Conservation (phyloP, 441 rosid species). For the Brassica hybrid region DNA sequence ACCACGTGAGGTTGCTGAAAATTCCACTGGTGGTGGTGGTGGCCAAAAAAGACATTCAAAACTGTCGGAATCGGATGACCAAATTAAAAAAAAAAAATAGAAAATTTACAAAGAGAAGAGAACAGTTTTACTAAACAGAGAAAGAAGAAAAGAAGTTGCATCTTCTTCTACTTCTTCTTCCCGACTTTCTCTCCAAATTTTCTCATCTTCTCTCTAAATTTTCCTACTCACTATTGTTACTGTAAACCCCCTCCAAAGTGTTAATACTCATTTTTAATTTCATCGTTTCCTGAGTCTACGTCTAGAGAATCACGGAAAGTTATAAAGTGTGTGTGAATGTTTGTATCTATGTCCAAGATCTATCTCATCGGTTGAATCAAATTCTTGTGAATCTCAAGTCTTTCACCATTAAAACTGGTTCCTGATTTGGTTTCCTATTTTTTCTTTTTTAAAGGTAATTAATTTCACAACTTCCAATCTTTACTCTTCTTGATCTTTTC, state of each 20-base stretch:
- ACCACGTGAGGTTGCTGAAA: conserved; percentile 33
- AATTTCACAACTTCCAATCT: background rate
- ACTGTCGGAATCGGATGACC: conserved; percentile 16
- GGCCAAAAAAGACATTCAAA: conserved; percentile 44
- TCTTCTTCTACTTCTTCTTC: conserved; percentile 35
- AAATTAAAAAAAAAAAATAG: background rate
- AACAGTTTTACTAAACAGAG: conserved; percentile 46
- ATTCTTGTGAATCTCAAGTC: conserved; percentile 35
- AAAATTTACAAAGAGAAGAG: background rate
- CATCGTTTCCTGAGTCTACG: conserved; percentile 19
- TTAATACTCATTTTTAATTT: too few species aligned
- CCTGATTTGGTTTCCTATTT: conserved; percentile 3
- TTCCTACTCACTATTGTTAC: conserved; percentile 42
- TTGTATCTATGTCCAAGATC: conserved; percentile 31
- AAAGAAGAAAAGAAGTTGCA: conserved; percentile 39
- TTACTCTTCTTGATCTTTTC: background rate
- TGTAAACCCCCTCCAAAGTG: background rate
- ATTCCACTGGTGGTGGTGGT: conserved; percentile 39
- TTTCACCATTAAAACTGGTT: background rate
- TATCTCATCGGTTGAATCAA: conserved; percentile 30
- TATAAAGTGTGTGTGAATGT: background rate
- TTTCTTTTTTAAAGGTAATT: background rate
- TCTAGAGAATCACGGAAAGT: background rate
- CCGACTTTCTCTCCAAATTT: conserved; percentile 45
- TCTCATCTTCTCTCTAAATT: conserved; percentile 3